Base-by-base conservation (phyloP, 163 green algal species). In the Chlorella variabilis region DNA sequence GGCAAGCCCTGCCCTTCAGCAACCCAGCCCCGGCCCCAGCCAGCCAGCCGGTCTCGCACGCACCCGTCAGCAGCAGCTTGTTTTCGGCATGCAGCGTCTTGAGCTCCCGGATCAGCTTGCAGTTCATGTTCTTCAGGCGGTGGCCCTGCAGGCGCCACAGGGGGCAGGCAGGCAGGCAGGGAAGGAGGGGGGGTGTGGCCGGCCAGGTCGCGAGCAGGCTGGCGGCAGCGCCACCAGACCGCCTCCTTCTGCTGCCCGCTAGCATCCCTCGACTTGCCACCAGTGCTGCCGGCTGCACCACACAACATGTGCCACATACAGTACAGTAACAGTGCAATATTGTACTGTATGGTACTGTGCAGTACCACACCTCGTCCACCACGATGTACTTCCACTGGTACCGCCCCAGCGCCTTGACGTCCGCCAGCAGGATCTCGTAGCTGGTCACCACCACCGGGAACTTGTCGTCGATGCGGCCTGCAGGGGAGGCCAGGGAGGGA, bases 401-500 rank as follows among this genome's bases (percentile, higher is more conserved):
- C 45, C 88, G 42, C 34, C 41, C 58, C 58, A 99, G 88, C 75
- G 92, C 91, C 83, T 94, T 95, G 62, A 90, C 83, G 85, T 99
- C 97, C 6, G 89, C 87, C 68, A 99, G 97, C 6, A 96, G 87
- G 42, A 99, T 98, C 92, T 99, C 97, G 79, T 97, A 99, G 2
- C 90, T 97, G 2, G 96, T 98, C 4, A 98, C 84, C 34, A 99
- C 91, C n/a, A 98, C 91, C 0, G 97, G 97, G 85, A 98, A 98
- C 34, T 86, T 85, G 20, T 85, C 56, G 36, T 82, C 85, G 5
- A 78, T 25, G 38, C 23, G 29, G 21, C 58, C 75, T 65, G 69
- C 71, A 82, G 27, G 29, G 18, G 61, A 0, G 18, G 5, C 17
- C 2, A 25, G 39, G 13, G 56, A n/a, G 41, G 34, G 9, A 42